phyloP scores from a whole-genome alignment of 2,329 filamentous ascomycete genomes.

The Passalora sequoiae region DNA sequence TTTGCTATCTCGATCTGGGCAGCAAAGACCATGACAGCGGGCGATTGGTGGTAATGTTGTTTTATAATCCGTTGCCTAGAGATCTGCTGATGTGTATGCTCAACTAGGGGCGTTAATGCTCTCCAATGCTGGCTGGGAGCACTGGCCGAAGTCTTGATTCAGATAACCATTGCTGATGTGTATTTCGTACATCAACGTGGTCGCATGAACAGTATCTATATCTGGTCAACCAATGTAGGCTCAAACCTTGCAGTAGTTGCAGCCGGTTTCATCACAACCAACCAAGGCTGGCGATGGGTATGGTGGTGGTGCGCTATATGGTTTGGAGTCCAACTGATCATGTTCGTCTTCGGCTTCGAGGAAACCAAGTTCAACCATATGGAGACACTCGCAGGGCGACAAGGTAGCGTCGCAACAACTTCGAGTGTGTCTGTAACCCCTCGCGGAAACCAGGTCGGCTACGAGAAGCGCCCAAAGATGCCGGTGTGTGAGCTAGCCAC shows the following conservation, averaged over 20 bases:
- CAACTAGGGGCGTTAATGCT: constrained; percentile 37
- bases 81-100: no score
- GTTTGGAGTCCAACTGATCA: constrained; percentile 35
- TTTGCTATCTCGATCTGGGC: constrained; percentile 47
- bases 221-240: constrained; percentile 35
- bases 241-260: constrained; percentile 39
- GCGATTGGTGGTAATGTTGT: constrained; percentile 43
- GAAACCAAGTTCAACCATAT: constrained; percentile 31
- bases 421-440: constrained; percentile 9
- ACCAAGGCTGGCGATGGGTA: constrained; percentile 47
- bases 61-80: no score
- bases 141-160: constrained; percentile 49
- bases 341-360: constrained; percentile 44
- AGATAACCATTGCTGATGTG: constrained; percentile 42
- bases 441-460: constrained; percentile 12
- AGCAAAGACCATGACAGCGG: constrained; percentile 39
- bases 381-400: constrained; percentile 18
- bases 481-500: no score
- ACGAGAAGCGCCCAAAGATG: constrained; percentile 11
- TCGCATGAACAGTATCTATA: constrained; percentile 45
- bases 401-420: constrained; percentile 17
- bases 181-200: constrained; percentile 45
- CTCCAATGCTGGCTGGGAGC: constrained; percentile 44
- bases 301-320: constrained; percentile 44
- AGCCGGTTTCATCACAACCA: constrained; percentile 39